A percentile compares a stretch with the other conserved stretches of the same genome.
Evolutionary conservation across 805 yeast genomes (phyloP).

Genomic region (Metschnikowia chrysomelidarum): DNA sequence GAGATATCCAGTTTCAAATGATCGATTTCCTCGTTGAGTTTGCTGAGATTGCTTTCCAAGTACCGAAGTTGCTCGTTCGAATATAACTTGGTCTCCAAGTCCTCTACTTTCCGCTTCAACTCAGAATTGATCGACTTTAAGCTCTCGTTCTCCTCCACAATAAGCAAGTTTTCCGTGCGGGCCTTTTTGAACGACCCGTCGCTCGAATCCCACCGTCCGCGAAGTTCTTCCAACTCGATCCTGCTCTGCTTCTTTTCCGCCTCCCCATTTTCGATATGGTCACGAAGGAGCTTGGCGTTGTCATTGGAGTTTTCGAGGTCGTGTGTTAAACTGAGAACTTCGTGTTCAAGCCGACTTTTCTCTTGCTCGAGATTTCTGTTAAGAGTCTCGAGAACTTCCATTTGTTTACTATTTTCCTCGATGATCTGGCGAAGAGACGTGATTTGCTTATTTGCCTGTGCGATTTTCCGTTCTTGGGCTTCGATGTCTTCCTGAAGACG

Average conservation of each 20-base stretch:
- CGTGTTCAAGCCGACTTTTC: slow-evolving; percentile 31
- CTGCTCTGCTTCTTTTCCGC: slow-evolving; percentile 31
- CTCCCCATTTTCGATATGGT: slow-evolving; percentile 35
- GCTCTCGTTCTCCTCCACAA: slow-evolving; percentile 66
- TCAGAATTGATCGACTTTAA: slow-evolving; percentile 54
- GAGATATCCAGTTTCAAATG: slow-evolving; percentile 46
- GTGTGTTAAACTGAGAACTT: slow-evolving; percentile 26
- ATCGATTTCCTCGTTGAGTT: slow-evolving; percentile 51
- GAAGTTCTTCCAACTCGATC: slow-evolving; percentile 31
- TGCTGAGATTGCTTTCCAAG: slow-evolving; percentile 57
- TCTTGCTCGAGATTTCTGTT: slow-evolving; percentile 27
- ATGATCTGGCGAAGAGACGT: slow-evolving; percentile 56
- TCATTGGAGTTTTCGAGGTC: slow-evolving; percentile 27
- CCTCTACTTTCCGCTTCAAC: slow-evolving; percentile 44
- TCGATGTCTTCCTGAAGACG: slow-evolving; percentile 35
- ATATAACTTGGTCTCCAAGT: slow-evolving; percentile 47
- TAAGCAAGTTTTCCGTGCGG: slow-evolving; percentile 52
- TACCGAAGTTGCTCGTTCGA: slow-evolving; percentile 54
- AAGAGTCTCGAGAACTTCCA: slow-evolving; percentile 46
- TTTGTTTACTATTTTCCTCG: slow-evolving; percentile 59
- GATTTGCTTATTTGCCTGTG: slow-evolving; percentile 46
- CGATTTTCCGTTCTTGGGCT: slow-evolving; percentile 36
- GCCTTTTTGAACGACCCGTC: slow-evolving; percentile 30
- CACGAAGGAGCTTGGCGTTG: slow-evolving; percentile 29
- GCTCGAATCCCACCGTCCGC: slow-evolving; percentile 29